A percentile compares a stretch with the other conserved stretches of the same genome.
Conservation (phyloP, 164 flowering plant species). For the Berberis thunbergii region DNA sequence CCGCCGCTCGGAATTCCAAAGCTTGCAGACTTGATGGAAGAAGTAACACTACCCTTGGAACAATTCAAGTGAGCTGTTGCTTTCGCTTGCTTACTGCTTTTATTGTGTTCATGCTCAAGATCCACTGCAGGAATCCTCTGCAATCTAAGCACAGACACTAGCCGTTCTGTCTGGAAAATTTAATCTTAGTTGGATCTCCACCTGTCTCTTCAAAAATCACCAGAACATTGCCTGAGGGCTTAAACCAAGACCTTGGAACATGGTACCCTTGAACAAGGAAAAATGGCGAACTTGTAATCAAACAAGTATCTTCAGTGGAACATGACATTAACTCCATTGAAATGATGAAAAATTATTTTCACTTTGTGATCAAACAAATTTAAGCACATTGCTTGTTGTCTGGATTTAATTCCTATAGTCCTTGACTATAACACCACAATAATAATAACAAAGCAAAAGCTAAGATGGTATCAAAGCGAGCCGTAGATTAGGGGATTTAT, state of each 20-base stretch:
- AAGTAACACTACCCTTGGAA: slow-evolving; percentile 38
- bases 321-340: too few species aligned
- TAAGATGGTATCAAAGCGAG: too few species aligned
- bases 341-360: too few species aligned
- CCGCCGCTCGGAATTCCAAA: slow-evolving; percentile 71
- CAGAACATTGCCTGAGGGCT: slow-evolving; percentile 70
- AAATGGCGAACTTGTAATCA: not conserved
- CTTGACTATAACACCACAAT: too few species aligned
- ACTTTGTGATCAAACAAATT: too few species aligned
- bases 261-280: slow-evolving; percentile 58
- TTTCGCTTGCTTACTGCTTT: slow-evolving; percentile 9
- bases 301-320: too few species aligned
- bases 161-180: slow-evolving; percentile 53
- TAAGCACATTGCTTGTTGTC: too few species aligned
- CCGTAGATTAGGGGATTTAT: too few species aligned
- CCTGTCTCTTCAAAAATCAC: slow-evolving; percentile 96
- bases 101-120: slow-evolving; percentile 18
- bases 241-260: slow-evolving; percentile 96
- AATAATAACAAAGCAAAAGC: too few species aligned
- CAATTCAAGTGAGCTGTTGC: slow-evolving; percentile 47
- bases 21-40: slow-evolving; percentile 69
- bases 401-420: too few species aligned
- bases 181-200: slow-evolving; percentile 74
- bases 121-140: slow-evolving; percentile 50
- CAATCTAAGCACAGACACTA: slow-evolving; percentile 37